These are phyloP conservation scores for Helotiales sp. DNA, from an alignment of 2,329 filamentous ascomycete genomes.

Conservation along the genomic window DNA sequence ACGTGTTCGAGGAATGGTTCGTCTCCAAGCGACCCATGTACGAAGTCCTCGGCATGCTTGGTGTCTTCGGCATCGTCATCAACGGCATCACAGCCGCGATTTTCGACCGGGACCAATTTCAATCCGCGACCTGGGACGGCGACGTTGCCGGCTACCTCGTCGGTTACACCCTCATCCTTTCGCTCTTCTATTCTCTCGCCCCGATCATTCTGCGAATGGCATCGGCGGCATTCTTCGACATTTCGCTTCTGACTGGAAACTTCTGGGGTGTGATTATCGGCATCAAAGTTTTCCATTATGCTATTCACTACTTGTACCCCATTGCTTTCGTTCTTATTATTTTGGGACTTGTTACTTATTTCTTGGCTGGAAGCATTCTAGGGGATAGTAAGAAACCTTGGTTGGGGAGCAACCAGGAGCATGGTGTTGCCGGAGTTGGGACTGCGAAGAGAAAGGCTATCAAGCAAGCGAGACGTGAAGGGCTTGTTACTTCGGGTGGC, in stretches of 20 bases:
- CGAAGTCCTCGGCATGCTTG: constrained; percentile 91
- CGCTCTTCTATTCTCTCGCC: constrained; percentile 85
- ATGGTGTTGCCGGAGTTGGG: constrained; percentile 77
- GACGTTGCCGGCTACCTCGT: constrained; percentile 79
- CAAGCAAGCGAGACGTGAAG: constrained; percentile 53
- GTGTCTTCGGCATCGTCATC: constrained; percentile 86
- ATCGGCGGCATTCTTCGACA: constrained; percentile 94
- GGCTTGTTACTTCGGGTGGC: constrained; percentile 24
- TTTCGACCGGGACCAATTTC: constrained; percentile 81
- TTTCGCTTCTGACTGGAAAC: constrained; percentile 89
- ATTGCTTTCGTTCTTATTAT: constrained; percentile 95
- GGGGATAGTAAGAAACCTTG: constrained; percentile 95
- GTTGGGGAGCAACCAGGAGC: constrained; percentile 86
- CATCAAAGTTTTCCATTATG: constrained; percentile 79
- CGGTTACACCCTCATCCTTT: constrained; percentile 86
- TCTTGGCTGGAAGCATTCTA: constrained; percentile 78
- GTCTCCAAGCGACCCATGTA: constrained; percentile 86
- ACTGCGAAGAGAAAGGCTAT: constrained; percentile 82
- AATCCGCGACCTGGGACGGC: constrained; percentile 66
- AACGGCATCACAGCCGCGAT: constrained; percentile 90
- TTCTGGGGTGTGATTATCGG: constrained; percentile 98
- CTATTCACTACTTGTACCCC: constrained; percentile 89
- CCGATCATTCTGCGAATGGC: constrained; percentile 89
- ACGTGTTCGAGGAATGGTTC: constrained; percentile 93
- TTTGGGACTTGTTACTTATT: constrained; percentile 84